Evolutionary conservation across 2,329 filamentous ascomycete genomes (phyloP).

Genomic region (Monilinia fructigena): DNA sequence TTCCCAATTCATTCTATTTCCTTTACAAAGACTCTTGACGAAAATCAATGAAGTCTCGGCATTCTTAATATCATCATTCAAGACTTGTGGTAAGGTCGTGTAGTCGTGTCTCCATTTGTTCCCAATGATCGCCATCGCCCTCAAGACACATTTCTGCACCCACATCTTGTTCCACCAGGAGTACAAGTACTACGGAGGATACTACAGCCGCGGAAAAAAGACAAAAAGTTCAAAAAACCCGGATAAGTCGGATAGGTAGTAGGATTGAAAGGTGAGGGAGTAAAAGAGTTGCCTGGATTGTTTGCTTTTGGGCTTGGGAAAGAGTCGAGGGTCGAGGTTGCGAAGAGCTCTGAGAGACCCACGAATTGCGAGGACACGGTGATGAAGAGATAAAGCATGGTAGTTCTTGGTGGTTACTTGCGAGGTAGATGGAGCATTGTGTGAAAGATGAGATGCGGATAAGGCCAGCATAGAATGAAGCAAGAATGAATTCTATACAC

Average conservation of each 20-base stretch:
- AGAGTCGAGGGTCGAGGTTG: neutral
- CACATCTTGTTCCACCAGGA: neutral
- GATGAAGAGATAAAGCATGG: neutral
- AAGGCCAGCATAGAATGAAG: conserved; percentile 13
- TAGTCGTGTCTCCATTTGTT: neutral
- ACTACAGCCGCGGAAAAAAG: conserved; percentile 10
- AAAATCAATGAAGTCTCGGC: neutral
- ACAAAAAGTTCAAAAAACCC: conserved; percentile 8
- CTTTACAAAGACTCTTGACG: neutral
- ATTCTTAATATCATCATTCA: neutral
- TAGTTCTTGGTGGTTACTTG: neutral
- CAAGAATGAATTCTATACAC: neutral
- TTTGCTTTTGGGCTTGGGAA: neutral
- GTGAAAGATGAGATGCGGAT: neutral
- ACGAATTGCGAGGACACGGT: neutral
- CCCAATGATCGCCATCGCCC: neutral
- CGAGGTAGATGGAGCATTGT: neutral
- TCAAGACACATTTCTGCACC: neutral
- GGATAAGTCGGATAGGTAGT: neutral
- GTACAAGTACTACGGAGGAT: neutral
- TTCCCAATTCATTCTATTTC: neutral
- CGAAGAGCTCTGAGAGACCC: neutral
- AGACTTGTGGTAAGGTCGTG: neutral
- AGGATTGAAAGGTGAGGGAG: conserved; percentile 10
- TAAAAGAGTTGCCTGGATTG: conserved; percentile 4